Base-by-base conservation (phyloP, 2,329 filamentous ascomycete species). In the Coniochaeta sp. region DNA sequence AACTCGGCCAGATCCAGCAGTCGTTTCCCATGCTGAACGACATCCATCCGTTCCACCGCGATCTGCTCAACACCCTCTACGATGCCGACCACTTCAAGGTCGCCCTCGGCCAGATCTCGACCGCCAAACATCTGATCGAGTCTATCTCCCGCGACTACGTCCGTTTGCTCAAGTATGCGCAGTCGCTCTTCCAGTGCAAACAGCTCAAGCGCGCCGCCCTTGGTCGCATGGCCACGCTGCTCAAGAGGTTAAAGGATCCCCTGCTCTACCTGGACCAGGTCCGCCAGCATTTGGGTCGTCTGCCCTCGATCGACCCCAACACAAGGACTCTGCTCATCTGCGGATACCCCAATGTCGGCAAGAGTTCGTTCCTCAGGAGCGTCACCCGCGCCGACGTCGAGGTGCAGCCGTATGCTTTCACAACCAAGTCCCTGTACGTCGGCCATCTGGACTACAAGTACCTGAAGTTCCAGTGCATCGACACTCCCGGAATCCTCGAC, bases 81-180 rank as follows among this genome's bases (percentile, higher is more conserved):
- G 92, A 96, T 82, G 89, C 90, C 69, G 92, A 99, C 77, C 91
- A 96, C 69, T 97, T 97, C 77, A 85, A 88, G 63, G 97, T 99
- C 63, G 94, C 95, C 31, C 86, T 99, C 31, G 95, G 94, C 55
- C 94, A 97, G 71, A 77, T 99, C 45, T 95, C 91, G 40, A 97
- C 94, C 4, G 94, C 94, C 50, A 97, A 96, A 76, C 89, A 95
- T 65, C 76, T 97, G 58, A 95, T 99, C 52, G 94, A 99, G 79
- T 95, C 91, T 51, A 94, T 99, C 57, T 87, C 89, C 55, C 83
- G 94, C 66, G 94, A 99, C 70, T 99, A 99, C 66, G 91, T 99
- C 56, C 89, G 94, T 59, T 82, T 99, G 45, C 82, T 95, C 69
- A 72, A 71, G 55, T 97, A 99, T 74, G 91, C 90, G 51, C 91